Conservation (phyloP, 2,329 filamentous ascomycete genomes). For the Cladosporium colombiae region DNA sequence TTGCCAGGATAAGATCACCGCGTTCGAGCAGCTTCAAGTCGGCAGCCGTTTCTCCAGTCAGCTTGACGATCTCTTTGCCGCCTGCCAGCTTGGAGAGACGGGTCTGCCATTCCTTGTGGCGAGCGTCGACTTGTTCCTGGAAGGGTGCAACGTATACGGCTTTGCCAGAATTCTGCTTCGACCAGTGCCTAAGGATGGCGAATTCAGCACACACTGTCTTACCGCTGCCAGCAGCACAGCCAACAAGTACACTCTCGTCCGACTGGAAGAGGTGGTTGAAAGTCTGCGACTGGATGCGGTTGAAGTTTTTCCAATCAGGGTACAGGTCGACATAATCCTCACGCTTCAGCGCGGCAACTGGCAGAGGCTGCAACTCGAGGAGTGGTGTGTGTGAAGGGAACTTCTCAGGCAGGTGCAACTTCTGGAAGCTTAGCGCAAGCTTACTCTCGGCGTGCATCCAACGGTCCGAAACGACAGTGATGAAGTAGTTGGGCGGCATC, state of each 20-base stretch:
- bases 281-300: slow-evolving; percentile 95
- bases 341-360: slow-evolving; percentile 82
- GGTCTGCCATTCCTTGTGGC: slow-evolving; percentile 81
- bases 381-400: slow-evolving; percentile 93
- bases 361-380: slow-evolving; percentile 86
- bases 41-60: slow-evolving; percentile 87
- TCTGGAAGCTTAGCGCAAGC: slow-evolving; percentile 90
- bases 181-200: slow-evolving; percentile 85
- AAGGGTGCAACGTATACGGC: slow-evolving; percentile 94
- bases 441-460: slow-evolving; percentile 99
- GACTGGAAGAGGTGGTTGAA: slow-evolving; percentile 92
- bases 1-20: slow-evolving; percentile 88
- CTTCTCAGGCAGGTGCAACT: slow-evolving; percentile 89
- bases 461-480: slow-evolving; percentile 88
- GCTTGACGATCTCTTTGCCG: slow-evolving; percentile 86
- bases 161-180: slow-evolving; percentile 67
- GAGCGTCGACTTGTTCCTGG: slow-evolving; percentile 85
- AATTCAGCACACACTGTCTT: slow-evolving; percentile 98
- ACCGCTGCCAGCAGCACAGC: slow-evolving; percentile 89
- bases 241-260: slow-evolving; percentile 91
- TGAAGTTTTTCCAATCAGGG: slow-evolving; percentile 83
- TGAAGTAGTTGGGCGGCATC: slow-evolving; percentile 98
- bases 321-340: slow-evolving; percentile 82
- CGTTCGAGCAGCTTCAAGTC: slow-evolving; percentile 86
- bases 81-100: slow-evolving; percentile 71